Percentiles rank a stretch among this genome's conserved stretches.
These are phyloP conservation scores for Backusella psychrophila DNA, from an alignment of 192 early-diverging fungal genomes.

Conservation along the genomic window DNA sequence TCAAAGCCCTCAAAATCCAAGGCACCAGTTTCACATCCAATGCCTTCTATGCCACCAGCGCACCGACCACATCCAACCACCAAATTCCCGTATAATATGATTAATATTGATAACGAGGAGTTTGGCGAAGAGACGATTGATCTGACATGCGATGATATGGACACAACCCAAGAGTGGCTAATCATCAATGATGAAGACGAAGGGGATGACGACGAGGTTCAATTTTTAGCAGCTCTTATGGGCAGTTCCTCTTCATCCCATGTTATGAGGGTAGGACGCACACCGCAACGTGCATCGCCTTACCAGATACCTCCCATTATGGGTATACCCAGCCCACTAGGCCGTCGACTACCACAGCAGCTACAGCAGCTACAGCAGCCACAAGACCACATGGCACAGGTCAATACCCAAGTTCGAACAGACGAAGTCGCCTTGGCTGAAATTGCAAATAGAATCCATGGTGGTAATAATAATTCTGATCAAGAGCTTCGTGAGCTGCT, in stretches of 20 bases:
- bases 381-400: neutral
- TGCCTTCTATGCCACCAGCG: too few species aligned
- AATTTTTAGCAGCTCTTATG: too few species aligned
- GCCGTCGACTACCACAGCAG: neutral
- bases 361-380: too few species aligned
- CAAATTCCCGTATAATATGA: neutral
- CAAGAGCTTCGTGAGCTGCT: constrained; percentile 37
- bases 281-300: neutral
- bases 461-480: neutral
- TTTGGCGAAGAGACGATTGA: neutral
- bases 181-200: neutral
- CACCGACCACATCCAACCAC: neutral
- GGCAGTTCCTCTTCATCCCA: neutral
- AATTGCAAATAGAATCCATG: neutral
- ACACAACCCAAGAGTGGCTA: neutral
- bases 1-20: neutral
- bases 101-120: neutral
- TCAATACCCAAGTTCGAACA: neutral
- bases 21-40: too few species aligned
- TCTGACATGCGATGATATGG: neutral
- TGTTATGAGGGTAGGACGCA: neutral
- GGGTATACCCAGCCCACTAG: neutral
- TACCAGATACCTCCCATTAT: neutral
- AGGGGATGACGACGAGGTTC: neutral
- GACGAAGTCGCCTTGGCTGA: neutral